Evolutionary conservation across 2,329 filamentous ascomycete species (phyloP).

Genomic region (Sclerotinia borealis): DNA sequence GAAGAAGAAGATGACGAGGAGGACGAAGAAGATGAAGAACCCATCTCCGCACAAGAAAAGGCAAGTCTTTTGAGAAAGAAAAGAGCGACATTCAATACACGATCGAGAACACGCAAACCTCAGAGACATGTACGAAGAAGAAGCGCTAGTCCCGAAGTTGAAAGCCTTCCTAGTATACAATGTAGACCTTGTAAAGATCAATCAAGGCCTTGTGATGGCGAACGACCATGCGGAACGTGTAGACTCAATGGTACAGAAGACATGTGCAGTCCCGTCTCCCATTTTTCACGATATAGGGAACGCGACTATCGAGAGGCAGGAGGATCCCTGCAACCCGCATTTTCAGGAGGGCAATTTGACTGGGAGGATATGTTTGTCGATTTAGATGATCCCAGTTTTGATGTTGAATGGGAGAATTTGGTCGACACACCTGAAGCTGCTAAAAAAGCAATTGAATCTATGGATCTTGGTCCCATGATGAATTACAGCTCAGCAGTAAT

Average conservation of each 20-base stretch:
- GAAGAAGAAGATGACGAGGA: not conserved
- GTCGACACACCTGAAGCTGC: not conserved
- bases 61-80: not conserved
- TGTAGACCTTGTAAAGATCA: not conserved
- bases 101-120: not conserved
- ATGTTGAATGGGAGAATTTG: not conserved
- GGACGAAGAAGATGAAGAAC: not conserved
- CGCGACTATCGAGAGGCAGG: not conserved
- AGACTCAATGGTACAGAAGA: not conserved
- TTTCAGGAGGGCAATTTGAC: no score
- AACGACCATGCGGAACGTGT: not conserved
- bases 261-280: not conserved
- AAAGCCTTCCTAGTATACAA: not conserved
- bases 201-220: not conserved
- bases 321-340: not conserved
- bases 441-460: not conserved
- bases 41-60: not conserved
- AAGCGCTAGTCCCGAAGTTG: not conserved
- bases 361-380: no score
- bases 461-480: slow-evolving; percentile 1
- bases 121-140: not conserved
- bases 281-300: not conserved
- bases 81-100: not conserved
- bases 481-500: not conserved
- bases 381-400: not conserved